Percentiles rank a stretch among this genome's conserved stretches.
phyloP scores from a whole-genome alignment of 2,329 filamentous ascomycete species.

The Karstenula rhodostoma region DNA sequence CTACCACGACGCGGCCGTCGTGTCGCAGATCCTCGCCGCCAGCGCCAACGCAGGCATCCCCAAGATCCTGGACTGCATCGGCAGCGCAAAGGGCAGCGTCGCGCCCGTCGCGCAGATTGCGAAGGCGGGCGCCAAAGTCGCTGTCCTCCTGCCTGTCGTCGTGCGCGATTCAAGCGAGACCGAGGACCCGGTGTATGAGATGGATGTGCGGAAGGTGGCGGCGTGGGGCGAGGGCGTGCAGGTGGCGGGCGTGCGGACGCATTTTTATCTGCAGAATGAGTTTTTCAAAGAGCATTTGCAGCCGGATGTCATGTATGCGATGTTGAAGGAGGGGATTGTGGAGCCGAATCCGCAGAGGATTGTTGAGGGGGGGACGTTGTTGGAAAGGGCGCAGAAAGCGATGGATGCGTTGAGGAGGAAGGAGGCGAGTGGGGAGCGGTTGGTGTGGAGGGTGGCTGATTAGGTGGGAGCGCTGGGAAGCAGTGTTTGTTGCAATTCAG shows the following conservation, averaged over 20 bases:
- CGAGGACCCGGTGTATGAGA: constrained; percentile 61
- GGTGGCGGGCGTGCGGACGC: constrained; percentile 63
- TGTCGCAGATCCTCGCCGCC: constrained; percentile 37
- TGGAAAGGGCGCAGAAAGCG: constrained; percentile 54
- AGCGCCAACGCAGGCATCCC: constrained; percentile 29
- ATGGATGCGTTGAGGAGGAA: constrained; percentile 55
- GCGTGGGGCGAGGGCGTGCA: constrained; percentile 64
- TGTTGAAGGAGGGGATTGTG: constrained; percentile 53
- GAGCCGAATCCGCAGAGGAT: constrained; percentile 53
- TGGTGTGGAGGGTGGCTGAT: constrained; percentile 50
- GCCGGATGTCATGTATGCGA: constrained; percentile 61
- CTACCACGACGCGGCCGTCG: constrained; percentile 46
- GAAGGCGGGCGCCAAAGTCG: constrained; percentile 60
- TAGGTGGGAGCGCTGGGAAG: constrained; percentile 27
- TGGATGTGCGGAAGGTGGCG: constrained; percentile 58
- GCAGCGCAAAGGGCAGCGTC: constrained; percentile 39
- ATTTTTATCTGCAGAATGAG: constrained; percentile 64
- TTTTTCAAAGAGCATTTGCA: constrained; percentile 64
- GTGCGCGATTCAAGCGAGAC: constrained; percentile 60
- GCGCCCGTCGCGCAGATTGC: constrained; percentile 59
- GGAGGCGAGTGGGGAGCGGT: constrained; percentile 55
- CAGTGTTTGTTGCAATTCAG: neutral
- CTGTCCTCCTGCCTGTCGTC: constrained; percentile 68
- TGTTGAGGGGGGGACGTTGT: constrained; percentile 53
- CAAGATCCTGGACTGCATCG: constrained; percentile 45